Evolutionary conservation across 1,139 yeast species (phyloP), one percentile per base, ranked within the genome.

Genomic region (Kodamaea alishanica): DNA sequence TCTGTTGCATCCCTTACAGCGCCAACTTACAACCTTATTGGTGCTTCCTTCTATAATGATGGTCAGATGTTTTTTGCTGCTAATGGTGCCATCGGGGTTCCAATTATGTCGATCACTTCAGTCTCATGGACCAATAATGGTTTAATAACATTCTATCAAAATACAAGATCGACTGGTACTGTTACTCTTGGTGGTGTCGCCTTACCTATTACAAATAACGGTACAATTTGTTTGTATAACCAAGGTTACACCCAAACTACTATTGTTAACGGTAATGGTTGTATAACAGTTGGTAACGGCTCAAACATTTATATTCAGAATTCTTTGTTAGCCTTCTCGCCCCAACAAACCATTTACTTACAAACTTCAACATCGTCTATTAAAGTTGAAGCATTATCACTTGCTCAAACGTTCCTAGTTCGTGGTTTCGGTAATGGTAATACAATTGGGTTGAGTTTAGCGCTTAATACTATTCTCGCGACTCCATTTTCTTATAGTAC

Each of bases 361-460:
- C 33, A 44, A 6, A 30, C 41, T 11, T 11, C 44, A 0, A 6
- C 39, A n/a, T 47, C 56, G 8, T 26, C 39, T 8, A 12, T 54
- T 8, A 39, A 37, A 34, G 49, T 50, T 24, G 40, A 38, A 20
- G 50, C 49, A 11, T 32, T 56, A 33, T 44, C 53, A 33, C 40
- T 50, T 8, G 25, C 48, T 6, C 58, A 49, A 35, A 50, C 60
- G 7, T 56, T 49, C 46, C 48, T 41, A 5, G 62, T 63, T 34
- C 51, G 50, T 15, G 67, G 66, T n/a, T 63, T 54, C 42, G 68
- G 68, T 35, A 47, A 48, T 38, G 61, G 61, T 8, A 63, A 60
- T 37, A 41, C 47, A n/a, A 51, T 62, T 37, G 60, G 61, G 30
- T 37, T 60, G 26, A 48, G 46, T 39, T 37, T 49, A 12, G 44